Percentiles rank a stretch among this genome's conserved stretches.
These are phyloP conservation scores for Bruguiera hainesii DNA, from an alignment of 441 rosid genomes.

Conservation along the genomic window DNA sequence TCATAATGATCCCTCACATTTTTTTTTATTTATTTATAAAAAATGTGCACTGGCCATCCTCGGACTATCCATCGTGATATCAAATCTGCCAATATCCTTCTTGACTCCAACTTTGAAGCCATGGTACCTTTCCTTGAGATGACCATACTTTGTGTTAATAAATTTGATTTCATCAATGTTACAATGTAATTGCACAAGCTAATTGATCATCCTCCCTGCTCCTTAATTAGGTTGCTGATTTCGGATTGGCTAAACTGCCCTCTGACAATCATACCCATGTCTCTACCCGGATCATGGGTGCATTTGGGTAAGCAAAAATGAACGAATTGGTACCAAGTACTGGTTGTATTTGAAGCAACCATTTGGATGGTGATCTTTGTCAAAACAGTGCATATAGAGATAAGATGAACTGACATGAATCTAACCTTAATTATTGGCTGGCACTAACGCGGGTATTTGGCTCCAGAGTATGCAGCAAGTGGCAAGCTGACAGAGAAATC, in stretches of 20 bases:
- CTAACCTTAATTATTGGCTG: not conserved
- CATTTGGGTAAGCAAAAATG: conserved; percentile 61
- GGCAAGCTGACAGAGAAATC: conserved; percentile 88
- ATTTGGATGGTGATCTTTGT: not conserved
- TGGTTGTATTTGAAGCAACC: no score
- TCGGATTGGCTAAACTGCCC: conserved; percentile 91
- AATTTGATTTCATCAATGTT: no score
- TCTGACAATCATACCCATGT: conserved; percentile 80
- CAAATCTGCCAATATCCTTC: conserved; percentile 80
- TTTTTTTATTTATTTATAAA: not conserved
- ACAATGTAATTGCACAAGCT: not conserved
- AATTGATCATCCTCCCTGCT: not conserved
- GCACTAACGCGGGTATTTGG: conserved; percentile 59
- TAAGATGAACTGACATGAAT: not conserved
- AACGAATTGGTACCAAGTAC: not conserved
- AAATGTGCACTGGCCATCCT: conserved; percentile 67
- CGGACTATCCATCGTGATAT: conserved; percentile 87
- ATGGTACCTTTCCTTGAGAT: conserved; percentile 41
- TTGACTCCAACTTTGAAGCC: conserved; percentile 84
- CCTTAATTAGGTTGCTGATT: conserved; percentile 76
- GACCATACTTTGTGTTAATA: not conserved
- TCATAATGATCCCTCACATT: not conserved
- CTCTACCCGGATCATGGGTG: conserved; percentile 99
- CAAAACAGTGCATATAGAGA: not conserved
- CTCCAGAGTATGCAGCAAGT: conserved; percentile 92